Conservation (phyloP, 352 stramenopile genomes). For the Halophytophthora polymorphica region DNA sequence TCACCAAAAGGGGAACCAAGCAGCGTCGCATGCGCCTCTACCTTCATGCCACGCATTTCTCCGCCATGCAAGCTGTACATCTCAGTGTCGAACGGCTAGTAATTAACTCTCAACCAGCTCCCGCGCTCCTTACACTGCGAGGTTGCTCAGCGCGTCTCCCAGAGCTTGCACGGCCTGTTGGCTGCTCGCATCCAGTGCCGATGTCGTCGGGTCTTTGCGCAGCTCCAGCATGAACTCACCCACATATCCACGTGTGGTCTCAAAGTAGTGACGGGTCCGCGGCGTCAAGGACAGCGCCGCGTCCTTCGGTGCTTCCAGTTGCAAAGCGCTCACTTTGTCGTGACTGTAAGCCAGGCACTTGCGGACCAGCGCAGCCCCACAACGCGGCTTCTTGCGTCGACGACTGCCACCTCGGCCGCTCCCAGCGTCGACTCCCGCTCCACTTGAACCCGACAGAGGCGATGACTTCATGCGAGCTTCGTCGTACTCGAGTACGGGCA, state of each 20-base stretch:
- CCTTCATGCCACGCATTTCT: too few species aligned
- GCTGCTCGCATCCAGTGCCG: slow-evolving; percentile 20
- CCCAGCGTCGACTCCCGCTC: slow-evolving; percentile 1
- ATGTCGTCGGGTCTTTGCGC: slow-evolving; percentile 9
- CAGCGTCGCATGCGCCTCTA: too few species aligned
- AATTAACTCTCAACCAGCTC: not conserved
- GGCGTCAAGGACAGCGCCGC: slow-evolving; percentile 9
- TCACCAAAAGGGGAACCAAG: too few species aligned
- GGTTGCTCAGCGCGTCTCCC: slow-evolving; percentile 21
- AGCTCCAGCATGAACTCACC: slow-evolving; percentile 19
- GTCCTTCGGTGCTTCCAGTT: slow-evolving; percentile 9
- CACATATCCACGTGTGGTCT: slow-evolving; percentile 23
- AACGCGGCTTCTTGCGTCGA: slow-evolving; percentile 28
- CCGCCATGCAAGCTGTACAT: too few species aligned
- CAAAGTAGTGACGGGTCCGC: slow-evolving; percentile 26
- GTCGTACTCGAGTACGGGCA: slow-evolving; percentile 34
- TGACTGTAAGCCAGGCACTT: slow-evolving; percentile 41
- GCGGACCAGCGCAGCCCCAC: slow-evolving; percentile 31
- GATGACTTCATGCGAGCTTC: slow-evolving; percentile 10
- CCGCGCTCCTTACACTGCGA: slow-evolving; percentile 1
- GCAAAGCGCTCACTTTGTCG: slow-evolving; percentile 18
- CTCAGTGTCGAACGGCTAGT: too few species aligned
- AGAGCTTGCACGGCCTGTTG: slow-evolving; percentile 21
- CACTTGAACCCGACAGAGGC: slow-evolving; percentile 1
- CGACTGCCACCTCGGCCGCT: slow-evolving; percentile 9